Base-by-base conservation (phyloP, 139 green algal species). In the Diplosphaera chodatii region DNA sequence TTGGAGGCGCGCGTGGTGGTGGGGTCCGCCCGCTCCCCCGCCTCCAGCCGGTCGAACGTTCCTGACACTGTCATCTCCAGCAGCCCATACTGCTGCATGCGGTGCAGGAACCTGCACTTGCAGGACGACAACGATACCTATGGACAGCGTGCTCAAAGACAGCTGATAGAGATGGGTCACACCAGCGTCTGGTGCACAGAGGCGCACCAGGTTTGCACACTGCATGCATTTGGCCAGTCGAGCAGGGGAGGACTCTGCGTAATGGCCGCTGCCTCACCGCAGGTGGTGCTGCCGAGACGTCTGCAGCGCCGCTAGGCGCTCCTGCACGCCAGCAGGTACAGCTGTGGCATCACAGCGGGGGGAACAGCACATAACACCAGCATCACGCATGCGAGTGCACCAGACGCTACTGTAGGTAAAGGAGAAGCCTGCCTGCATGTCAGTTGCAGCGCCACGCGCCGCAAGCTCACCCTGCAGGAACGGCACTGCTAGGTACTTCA, bases 401-500 rank as follows among this genome's bases (percentile, higher is more conserved):
- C n/a, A n/a, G n/a, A n/a, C n/a, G n/a, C n/a, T n/a, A n/a, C n/a
- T n/a, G n/a, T n/a, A n/a, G n/a, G n/a, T n/a, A n/a, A n/a, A n/a
- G n/a, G n/a, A n/a, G n/a, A n/a, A n/a, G n/a, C n/a, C n/a, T n/a
- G n/a, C n/a, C n/a, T n/a, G 48, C 48, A 59, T 59, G 48, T 59
- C 48, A 3, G 48, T 59, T 10, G 48, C 48, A 18, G 48, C 48
- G 48, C 48, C 62, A 27, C 32, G 32, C 1, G n/a, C 8, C 27
- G 40, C 23, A 30, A 77, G 63, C 40, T 85, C 72, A 2, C 67
- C 80, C 25, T 65, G 56, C 32, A 75, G 75, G 32, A 72, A 81
- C 16, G 80, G 70, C 16, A 89, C 65, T 21, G 92, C 56, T 28
- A 92, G 70, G 75, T 91, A 92, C n/a, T 77, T 74, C 27, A 92